A percentile compares a stretch with the other conserved stretches of the same genome.
These are phyloP conservation scores for Zygosaccharomyces pseudobailii DNA, from an alignment of 1,139 yeast species.

Conservation along the genomic window DNA sequence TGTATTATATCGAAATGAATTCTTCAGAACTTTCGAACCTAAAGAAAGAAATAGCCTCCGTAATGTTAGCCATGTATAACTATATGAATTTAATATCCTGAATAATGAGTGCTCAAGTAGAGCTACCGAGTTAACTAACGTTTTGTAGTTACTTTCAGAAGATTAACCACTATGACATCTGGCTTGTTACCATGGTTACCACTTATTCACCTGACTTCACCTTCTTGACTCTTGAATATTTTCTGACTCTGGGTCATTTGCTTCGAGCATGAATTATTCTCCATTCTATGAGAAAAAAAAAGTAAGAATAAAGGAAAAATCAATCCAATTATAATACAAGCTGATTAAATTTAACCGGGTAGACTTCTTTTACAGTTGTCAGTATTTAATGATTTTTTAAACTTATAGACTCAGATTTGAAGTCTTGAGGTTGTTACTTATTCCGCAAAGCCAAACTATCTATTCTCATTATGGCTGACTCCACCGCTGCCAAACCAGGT, in stretches of 20 bases:
- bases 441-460: neutral
- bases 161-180: no score
- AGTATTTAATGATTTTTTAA: neutral
- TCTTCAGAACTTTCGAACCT: no score
- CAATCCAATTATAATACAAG: neutral
- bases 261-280: neutral
- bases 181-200: neutral
- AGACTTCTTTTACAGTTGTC: neutral
- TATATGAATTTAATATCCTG: no score
- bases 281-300: neutral
- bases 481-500: constrained; percentile 42
- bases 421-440: neutral
- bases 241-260: constrained; percentile 1
- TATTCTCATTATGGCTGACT: constrained; percentile 9
- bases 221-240: neutral
- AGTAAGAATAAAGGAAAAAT: neutral
- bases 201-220: neutral
- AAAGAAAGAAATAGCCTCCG: no score
- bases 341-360: neutral
- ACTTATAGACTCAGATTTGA: neutral
- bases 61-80: no score
- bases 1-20: no score
- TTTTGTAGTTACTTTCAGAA: no score
- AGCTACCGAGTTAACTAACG: no score
- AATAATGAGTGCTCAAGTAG: no score